phyloP scores from a whole-genome alignment of 805 yeast genomes.

The Ogataea neopini region DNA sequence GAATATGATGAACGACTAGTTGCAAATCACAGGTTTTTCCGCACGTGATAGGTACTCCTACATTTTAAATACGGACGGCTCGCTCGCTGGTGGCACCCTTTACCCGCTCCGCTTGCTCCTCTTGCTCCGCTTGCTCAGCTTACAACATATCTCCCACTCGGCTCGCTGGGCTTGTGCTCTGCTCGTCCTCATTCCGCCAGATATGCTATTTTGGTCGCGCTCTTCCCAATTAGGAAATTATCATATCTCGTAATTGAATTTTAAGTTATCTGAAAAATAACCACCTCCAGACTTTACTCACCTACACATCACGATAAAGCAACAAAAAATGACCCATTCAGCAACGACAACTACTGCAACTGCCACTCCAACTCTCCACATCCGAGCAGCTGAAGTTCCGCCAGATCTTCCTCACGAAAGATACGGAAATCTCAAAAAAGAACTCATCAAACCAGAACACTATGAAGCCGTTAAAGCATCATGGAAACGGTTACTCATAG shows the following conservation, averaged over 20 bases:
- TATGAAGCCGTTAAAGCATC: slow-evolving; percentile 30
- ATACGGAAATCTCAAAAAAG: slow-evolving; percentile 19
- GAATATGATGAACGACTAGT: too few species aligned
- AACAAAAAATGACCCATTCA: background rate
- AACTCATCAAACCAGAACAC: slow-evolving; percentile 30
- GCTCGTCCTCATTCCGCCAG: background rate
- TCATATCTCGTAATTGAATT: background rate
- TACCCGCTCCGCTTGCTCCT: too few species aligned
- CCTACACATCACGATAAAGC: background rate
- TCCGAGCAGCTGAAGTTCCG: background rate
- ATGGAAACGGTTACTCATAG: slow-evolving; percentile 33
- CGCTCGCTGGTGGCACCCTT: too few species aligned
- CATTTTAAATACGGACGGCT: too few species aligned
- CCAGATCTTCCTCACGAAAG: slow-evolving; percentile 6
- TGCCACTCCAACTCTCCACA: background rate
- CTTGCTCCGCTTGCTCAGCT: too few species aligned
- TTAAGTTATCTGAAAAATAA: background rate
- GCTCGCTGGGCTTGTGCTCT: background rate
- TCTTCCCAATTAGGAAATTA: background rate
- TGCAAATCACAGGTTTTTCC: too few species aligned
- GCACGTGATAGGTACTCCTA: too few species aligned
- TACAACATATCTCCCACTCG: background rate
- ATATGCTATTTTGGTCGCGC: background rate
- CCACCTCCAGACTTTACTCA: too few species aligned
- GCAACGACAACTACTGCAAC: background rate